phyloP scores from a whole-genome alignment of 2,329 filamentous ascomycete genomes.

The Drechslerella dactyloides region DNA sequence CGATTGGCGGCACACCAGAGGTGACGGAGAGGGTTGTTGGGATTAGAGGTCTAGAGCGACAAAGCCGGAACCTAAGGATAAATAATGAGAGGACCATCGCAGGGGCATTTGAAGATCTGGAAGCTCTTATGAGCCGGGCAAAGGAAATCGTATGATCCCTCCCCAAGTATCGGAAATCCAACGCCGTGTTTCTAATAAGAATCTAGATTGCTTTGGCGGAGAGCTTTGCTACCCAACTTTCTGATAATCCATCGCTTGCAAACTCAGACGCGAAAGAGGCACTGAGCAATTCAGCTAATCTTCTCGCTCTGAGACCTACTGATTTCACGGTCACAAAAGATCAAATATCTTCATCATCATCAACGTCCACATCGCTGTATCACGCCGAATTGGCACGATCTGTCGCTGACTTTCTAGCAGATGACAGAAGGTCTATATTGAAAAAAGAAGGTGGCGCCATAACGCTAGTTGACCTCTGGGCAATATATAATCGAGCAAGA shows the following conservation, averaged over 20 bases:
- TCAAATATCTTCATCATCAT: constrained; percentile 51
- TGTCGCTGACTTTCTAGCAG: constrained; percentile 84
- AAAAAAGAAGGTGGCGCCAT: constrained; percentile 84
- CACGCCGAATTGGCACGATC: constrained; percentile 84
- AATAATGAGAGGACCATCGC: constrained; percentile 95
- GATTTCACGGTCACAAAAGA: constrained; percentile 53
- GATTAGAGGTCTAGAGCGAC: constrained; percentile 88
- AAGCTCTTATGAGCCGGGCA: constrained; percentile 95
- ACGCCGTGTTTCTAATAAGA: neutral
- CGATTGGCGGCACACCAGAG: neutral
- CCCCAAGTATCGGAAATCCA: neutral
- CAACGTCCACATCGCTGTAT: constrained; percentile 69
- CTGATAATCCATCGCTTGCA: constrained; percentile 56
- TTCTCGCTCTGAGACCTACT: constrained; percentile 62
- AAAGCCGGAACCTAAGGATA: constrained; percentile 80
- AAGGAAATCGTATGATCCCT: constrained; percentile 74
- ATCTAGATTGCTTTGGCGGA: constrained; percentile 42
- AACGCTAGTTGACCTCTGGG: constrained; percentile 88
- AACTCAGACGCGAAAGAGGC: constrained; percentile 75
- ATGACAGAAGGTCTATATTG: constrained; percentile 79
- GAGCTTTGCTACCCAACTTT: constrained; percentile 42
- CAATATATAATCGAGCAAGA: constrained; percentile 88
- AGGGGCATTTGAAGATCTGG: constrained; percentile 91
- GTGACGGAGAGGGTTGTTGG: constrained; percentile 70
- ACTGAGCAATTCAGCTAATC: constrained; percentile 79